Evolutionary conservation across 2,329 filamentous ascomycete species (phyloP), one percentile per base, ranked within the genome.

Genomic region (Neoscytalidium dimidiatum): DNA sequence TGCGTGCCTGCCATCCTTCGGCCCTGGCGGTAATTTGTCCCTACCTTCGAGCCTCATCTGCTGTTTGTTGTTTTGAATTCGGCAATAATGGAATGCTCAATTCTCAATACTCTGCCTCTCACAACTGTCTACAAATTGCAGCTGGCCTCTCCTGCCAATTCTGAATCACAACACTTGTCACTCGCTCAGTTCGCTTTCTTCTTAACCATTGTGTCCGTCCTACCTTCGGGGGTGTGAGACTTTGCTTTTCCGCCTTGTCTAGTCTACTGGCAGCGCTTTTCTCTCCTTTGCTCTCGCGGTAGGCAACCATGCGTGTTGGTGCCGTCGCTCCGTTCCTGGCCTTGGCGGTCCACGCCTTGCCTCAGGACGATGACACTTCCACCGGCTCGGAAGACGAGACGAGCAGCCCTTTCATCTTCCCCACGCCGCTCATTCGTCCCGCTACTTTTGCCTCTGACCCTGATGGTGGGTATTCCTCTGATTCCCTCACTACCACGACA

Each of bases 41-140:
- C 21, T 33, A 21, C 52, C 13, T 41, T 56, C 51, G 31, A 28
- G 51, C 31, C 51, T 38, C 31, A 11, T 2, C 3, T 43, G 17
- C 29, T 60, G 56, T 46, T 33, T 60, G 41, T 60, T 60, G 56
- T 60, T 46, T 33, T 44, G 38, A 19, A 13, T 14, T 29, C 38
- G 11, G 8, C 21, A 14, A 28, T 29, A 41, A 28, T 31, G 56
- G 56, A 60, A 60, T 60, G 56, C 56, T 23, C 41, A 13, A 8
- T 33, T 33, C 38, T 46, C 56, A 46, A 44, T 33, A 29, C 46
- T 44, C 19, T 8, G 7, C 29, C 19, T 21, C n/a, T 14, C 29
- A 4, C 11, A 21, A 23, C 21, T 23, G 56, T 46, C 26, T 60
- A 60, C 56, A 60, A 60, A 60, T 60, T 60, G 56, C 38, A 46